Percentiles rank a stretch among this genome's conserved stretches.
These are phyloP conservation scores for Botryobasidium botryosum DNA, from an alignment of 768 basidiomycete genomes.

Conservation along the genomic window DNA sequence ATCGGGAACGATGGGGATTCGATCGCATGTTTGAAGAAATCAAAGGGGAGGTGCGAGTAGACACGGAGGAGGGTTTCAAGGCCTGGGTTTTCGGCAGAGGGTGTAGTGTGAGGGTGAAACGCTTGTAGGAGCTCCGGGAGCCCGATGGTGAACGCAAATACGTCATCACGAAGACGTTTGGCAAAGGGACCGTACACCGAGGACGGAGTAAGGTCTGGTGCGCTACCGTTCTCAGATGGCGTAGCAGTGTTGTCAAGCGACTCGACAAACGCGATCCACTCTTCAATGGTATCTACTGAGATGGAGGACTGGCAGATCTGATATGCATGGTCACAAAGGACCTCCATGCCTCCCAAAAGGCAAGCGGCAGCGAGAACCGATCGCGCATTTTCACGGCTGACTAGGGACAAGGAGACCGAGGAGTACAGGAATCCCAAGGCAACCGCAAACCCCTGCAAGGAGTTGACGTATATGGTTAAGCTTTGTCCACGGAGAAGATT, in stretches of 20 bases:
- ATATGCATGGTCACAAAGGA: slow-evolving; percentile 66
- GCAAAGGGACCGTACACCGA: slow-evolving; percentile 58
- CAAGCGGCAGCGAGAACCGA: slow-evolving; percentile 73
- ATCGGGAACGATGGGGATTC: slow-evolving; percentile 68
- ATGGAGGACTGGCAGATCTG: slow-evolving; percentile 61
- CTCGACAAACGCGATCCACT: slow-evolving; percentile 67
- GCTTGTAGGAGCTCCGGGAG: slow-evolving; percentile 38
- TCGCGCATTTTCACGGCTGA: slow-evolving; percentile 66
- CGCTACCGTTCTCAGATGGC: slow-evolving; percentile 18
- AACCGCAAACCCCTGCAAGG: slow-evolving; percentile 51
- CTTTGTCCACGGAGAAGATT: not conserved
- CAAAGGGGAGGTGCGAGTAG: slow-evolving; percentile 70
- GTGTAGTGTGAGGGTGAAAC: not conserved
- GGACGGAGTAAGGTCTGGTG: slow-evolving; percentile 23
- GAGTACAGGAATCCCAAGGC: slow-evolving; percentile 74
- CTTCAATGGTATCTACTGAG: slow-evolving; percentile 50
- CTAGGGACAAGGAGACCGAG: slow-evolving; percentile 43
- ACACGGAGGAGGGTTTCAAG: slow-evolving; percentile 49
- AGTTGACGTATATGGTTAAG: not conserved
- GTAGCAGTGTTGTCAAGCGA: slow-evolving; percentile 27
- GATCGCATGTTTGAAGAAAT: slow-evolving; percentile 68
- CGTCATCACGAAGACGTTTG: slow-evolving; percentile 55
- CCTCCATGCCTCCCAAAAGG: slow-evolving; percentile 75
- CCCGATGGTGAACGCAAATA: slow-evolving; percentile 58
- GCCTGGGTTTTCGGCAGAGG: slow-evolving; percentile 22